These are phyloP conservation scores for Lenzites betulinus DNA, from an alignment of 768 basidiomycete genomes.

Conservation along the genomic window DNA sequence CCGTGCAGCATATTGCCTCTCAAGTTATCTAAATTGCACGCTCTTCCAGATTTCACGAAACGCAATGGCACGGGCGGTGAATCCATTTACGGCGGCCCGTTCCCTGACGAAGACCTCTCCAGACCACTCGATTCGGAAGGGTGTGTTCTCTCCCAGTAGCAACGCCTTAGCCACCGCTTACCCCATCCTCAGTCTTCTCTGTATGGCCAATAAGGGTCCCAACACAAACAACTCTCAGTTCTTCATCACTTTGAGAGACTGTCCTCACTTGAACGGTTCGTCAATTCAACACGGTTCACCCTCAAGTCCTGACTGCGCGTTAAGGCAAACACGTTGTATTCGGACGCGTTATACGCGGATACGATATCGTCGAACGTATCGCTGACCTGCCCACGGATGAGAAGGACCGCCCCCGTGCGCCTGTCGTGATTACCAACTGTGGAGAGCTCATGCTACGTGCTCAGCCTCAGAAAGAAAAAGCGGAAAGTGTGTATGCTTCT, in stretches of 20 bases:
- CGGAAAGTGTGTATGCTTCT: slow-evolving; percentile 21
- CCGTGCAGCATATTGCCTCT: background rate
- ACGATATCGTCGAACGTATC: slow-evolving; percentile 59
- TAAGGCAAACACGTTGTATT: slow-evolving; percentile 65
- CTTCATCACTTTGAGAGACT: slow-evolving; percentile 78
- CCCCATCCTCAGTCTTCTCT: slow-evolving; percentile 53
- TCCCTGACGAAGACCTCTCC: slow-evolving; percentile 75
- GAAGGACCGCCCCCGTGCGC: slow-evolving; percentile 69
- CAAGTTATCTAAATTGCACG: background rate
- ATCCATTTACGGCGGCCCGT: slow-evolving; percentile 76
- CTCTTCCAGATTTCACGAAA: slow-evolving; percentile 66
- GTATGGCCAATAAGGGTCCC: slow-evolving; percentile 89
- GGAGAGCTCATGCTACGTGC: slow-evolving; percentile 82
- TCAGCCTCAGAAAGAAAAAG: slow-evolving; percentile 24
- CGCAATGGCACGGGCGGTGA: slow-evolving; percentile 81
- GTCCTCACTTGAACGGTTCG: slow-evolving; percentile 74
- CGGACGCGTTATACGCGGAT: slow-evolving; percentile 56
- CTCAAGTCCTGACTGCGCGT: background rate
- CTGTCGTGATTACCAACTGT: slow-evolving; percentile 72
- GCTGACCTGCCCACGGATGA: slow-evolving; percentile 68
- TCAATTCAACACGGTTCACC: background rate
- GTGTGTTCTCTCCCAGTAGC: slow-evolving; percentile 34
- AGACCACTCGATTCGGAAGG: slow-evolving; percentile 66
- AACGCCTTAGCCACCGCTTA: background rate
- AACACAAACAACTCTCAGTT: slow-evolving; percentile 88